Evolutionary conservation across 805 yeast species (phyloP).

Genomic region (Lipomyces lipofer): DNA sequence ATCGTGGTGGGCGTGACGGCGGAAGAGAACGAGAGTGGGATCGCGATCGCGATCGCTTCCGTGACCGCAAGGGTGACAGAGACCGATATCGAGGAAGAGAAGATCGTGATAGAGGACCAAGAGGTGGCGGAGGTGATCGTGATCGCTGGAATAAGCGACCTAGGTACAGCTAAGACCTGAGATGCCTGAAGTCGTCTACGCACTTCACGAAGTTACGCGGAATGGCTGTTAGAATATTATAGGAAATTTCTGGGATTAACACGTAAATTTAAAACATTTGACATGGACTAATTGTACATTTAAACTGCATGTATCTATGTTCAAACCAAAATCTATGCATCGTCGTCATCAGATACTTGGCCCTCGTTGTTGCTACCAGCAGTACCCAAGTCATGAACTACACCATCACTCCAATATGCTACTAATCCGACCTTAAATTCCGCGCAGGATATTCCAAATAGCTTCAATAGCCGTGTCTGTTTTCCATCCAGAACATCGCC

Average conservation of each 20-base stretch:
- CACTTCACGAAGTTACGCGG: no score
- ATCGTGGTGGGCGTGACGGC: slow-evolving; percentile 16
- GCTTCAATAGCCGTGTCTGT: slow-evolving; percentile 88
- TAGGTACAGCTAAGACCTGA: slow-evolving; percentile 18
- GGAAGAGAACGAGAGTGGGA: slow-evolving; percentile 22
- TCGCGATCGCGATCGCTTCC: slow-evolving; percentile 10
- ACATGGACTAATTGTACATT: no score
- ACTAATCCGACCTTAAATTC: slow-evolving; percentile 79
- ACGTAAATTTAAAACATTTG: no score
- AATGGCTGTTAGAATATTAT: no score
- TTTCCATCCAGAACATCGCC: slow-evolving; percentile 84
- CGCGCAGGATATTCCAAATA: slow-evolving; percentile 92
- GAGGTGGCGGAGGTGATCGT: slow-evolving; percentile 24
- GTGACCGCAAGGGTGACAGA: slow-evolving; percentile 11
- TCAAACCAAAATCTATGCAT: neutral
- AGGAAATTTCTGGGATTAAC: no score
- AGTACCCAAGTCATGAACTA: slow-evolving; percentile 24
- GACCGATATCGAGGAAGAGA: slow-evolving; percentile 20
- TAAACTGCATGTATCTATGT: no score
- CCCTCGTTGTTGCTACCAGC: slow-evolving; percentile 3
- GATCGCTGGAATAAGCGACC: slow-evolving; percentile 17
- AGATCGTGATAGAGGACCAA: slow-evolving; percentile 22
- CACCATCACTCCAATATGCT: slow-evolving; percentile 69
- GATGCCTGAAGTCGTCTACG: no score
- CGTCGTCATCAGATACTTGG: slow-evolving; percentile 12